Base-by-base conservation (phyloP, 345 rosid genomes). In the Eutrema yunnanense region DNA sequence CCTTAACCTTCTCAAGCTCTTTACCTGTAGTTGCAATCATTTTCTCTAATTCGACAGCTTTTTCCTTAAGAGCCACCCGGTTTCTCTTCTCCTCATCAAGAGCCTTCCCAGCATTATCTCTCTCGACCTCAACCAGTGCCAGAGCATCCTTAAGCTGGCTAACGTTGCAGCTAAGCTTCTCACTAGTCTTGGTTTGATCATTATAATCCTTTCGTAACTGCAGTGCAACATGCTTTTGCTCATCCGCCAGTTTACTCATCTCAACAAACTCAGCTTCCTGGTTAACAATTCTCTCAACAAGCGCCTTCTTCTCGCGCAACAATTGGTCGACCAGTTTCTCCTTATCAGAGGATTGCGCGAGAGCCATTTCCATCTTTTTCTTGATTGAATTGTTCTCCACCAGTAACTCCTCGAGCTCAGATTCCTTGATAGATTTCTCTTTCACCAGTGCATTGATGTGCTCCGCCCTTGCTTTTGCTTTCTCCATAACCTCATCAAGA, bases 31-130 rank as follows among this genome's bases (percentile, higher is more conserved):
- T 73, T 66, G 65, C 79, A 8, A 77, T 71, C 74, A 12, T 74
- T 61, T 76, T 83, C 81, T 85, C 87, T 75, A 84, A 19, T 63
- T 73, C 88, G 5, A 40, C 56, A 70, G 83, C 62, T 53, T 74
- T 83, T 36, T 65, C 68, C 61, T 36, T 80, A 65, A 90, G 74
- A 47, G 55, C 75, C 56, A 62, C 12, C 33, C 63, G 67, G 48
- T 72, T 83, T 65, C 62, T 75, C 53, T 59, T 83, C 85, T 88
- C 93, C 75, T 75, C 85, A 53, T 34, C 86, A 33, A 86, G 72
- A 27, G 62, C 68, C 66, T 80, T 86, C 49, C 38, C 52, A 2
- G 78, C 80, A 64, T 62, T 73, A 36, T 87, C 86, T 73, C 76
- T 87, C 83, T 85, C 83, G 0, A 56, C 79, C 55, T 42, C 77